These are phyloP conservation scores for Zarea fungicola DNA, from an alignment of 2,329 filamentous ascomycete genomes.

Conservation along the genomic window DNA sequence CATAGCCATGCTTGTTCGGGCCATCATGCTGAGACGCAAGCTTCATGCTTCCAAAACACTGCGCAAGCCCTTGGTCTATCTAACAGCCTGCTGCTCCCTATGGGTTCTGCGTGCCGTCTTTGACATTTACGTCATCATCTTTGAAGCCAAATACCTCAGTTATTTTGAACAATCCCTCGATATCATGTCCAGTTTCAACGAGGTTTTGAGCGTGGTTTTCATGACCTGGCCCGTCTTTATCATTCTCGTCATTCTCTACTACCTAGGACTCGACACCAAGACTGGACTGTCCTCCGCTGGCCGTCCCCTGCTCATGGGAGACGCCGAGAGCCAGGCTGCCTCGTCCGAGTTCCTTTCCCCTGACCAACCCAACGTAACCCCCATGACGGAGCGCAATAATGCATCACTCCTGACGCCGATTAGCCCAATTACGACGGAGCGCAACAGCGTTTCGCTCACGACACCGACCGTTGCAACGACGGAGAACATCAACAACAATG, in stretches of 20 bases:
- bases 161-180: background rate
- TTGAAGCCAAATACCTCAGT: constrained; percentile 2
- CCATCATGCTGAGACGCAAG: constrained; percentile 7
- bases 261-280: constrained; percentile 21
- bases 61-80: constrained; percentile 15
- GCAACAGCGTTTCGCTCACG: background rate
- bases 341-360: constrained; percentile 1
- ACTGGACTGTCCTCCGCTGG: constrained; percentile 24
- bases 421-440: constrained; percentile 2
- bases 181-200: constrained; percentile 11
- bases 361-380: background rate
- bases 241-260: constrained; percentile 21
- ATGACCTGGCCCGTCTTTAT: constrained; percentile 21
- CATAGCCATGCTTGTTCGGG: constrained; percentile 8
- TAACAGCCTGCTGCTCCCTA: constrained; percentile 20
- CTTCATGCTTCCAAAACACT: constrained; percentile 3
- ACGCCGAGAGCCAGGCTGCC: constrained; percentile 7
- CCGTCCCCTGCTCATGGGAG: constrained; percentile 16
- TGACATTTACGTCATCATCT: constrained; percentile 20
- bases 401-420: background rate
- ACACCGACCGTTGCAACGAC: too few species aligned
- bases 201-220: constrained; percentile 10
- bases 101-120: constrained; percentile 23
- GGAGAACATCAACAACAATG: too few species aligned
- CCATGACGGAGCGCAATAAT: constrained; percentile 5